phyloP scores from a whole-genome alignment of 345 rosid genomes.

The Theobroma cacao region DNA sequence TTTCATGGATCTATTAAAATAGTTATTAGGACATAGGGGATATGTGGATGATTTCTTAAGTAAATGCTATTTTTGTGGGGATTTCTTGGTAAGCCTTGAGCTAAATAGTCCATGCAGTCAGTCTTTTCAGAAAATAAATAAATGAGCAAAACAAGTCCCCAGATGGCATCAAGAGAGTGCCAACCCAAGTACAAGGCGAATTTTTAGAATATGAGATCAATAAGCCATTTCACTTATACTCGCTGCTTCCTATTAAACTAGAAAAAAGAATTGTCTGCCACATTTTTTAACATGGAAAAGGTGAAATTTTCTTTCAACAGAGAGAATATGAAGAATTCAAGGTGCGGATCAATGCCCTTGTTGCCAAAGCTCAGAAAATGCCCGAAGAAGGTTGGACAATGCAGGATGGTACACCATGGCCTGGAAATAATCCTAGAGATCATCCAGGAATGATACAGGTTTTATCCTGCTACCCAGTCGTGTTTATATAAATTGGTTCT shows the following conservation, averaged over 20 bases:
- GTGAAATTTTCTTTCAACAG: constrained; percentile 34
- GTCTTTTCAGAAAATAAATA: neutral
- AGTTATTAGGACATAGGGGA: neutral
- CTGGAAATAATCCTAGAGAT: constrained; percentile 98
- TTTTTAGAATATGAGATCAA: neutral
- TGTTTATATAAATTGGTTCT: neutral
- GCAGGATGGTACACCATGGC: constrained; percentile 99
- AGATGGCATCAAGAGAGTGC: neutral
- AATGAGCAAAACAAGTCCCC: neutral
- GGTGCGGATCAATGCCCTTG: constrained; percentile 98
- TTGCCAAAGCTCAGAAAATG: constrained; percentile 95
- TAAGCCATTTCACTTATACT: neutral
- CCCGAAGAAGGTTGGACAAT: constrained; percentile 99
- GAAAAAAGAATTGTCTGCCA: neutral
- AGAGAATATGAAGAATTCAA: constrained; percentile 99
- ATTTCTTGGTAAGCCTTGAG: neutral
- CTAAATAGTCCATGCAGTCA: neutral
- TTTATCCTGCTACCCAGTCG: constrained; percentile 4
- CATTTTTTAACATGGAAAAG: neutral
- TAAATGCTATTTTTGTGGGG: neutral
- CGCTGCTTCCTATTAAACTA: neutral
- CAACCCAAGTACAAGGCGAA: neutral
- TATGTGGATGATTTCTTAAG: neutral
- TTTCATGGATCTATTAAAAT: neutral
- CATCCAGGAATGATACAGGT: constrained; percentile 99